phyloP scores from a whole-genome alignment of 208 protist species.

The Jaenimonas drosophilae region DNA sequence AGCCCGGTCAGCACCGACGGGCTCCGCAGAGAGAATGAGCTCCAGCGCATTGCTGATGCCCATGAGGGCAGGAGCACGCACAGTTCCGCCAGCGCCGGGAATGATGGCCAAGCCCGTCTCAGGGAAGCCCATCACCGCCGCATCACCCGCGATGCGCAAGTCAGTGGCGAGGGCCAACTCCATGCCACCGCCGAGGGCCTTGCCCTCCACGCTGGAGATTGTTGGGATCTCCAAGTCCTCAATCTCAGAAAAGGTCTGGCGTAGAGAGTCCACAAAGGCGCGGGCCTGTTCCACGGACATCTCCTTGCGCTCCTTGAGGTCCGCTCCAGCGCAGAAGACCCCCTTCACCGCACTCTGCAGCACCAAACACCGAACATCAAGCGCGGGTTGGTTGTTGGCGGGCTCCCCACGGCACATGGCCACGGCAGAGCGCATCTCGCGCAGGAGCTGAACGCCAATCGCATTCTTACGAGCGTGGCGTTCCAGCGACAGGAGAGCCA shows the following conservation, averaged over 20 bases:
- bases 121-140: conserved; percentile 55
- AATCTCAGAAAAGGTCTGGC: conserved; percentile 57
- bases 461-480: conserved; percentile 47
- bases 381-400: background rate
- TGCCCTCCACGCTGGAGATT: conserved; percentile 78
- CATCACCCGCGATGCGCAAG: conserved; percentile 50
- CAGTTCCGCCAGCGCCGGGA: conserved; percentile 88
- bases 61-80: conserved; percentile 65
- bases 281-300: conserved; percentile 44
- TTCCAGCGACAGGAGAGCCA: conserved; percentile 38
- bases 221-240: conserved; percentile 72
- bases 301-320: conserved; percentile 61
- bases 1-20: conserved; percentile 38
- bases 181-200: conserved; percentile 85
- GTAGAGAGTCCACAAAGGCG: conserved; percentile 61
- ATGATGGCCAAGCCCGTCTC: conserved; percentile 90
- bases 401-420: conserved; percentile 17
- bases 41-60: conserved; percentile 80
- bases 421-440: conserved; percentile 29
- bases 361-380: conserved; percentile 40
- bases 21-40: conserved; percentile 81
- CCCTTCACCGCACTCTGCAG: conserved; percentile 48
- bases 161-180: conserved; percentile 85
- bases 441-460: conserved; percentile 30
- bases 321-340: conserved; percentile 72